Evolutionary conservation across 495 filamentous ascomycete genomes (phyloP).

Genomic region (Trichodelitschia bisporula): DNA sequence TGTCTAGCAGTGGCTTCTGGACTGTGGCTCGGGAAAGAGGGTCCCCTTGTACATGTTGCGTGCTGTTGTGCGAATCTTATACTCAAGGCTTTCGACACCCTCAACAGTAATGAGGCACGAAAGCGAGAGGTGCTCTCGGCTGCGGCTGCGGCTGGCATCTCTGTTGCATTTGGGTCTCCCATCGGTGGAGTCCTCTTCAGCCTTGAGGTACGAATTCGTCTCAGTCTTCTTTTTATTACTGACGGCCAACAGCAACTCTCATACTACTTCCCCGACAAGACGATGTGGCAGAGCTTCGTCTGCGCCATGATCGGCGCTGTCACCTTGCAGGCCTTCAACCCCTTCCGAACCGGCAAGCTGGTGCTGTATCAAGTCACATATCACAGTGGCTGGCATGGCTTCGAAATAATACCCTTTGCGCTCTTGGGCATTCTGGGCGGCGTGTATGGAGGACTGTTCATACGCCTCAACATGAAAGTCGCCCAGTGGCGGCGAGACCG

Average conservation of each 20-base stretch:
- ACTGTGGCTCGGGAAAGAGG: conserved; percentile 96
- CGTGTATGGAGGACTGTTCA: conserved; percentile 82
- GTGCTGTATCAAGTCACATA: conserved; percentile 95
- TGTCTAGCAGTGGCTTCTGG: conserved; percentile 88
- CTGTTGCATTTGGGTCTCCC: conserved; percentile 90
- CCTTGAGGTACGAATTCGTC: conserved; percentile 35
- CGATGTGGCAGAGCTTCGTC: conserved; percentile 99
- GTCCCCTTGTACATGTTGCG: conserved; percentile 87
- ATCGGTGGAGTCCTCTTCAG: conserved; percentile 93
- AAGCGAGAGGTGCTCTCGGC: conserved; percentile 92
- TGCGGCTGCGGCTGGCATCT: conserved; percentile 83
- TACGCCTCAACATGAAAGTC: conserved; percentile 76
- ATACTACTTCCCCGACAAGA: conserved; percentile 97
- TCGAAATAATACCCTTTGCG: conserved; percentile 76
- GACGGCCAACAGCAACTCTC: conserved; percentile 42
- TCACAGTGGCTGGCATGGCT: conserved; percentile 76
- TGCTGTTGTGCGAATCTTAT: conserved; percentile 94
- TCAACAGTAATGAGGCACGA: conserved; percentile 81
- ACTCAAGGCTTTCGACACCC: conserved; percentile 65
- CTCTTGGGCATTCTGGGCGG: conserved; percentile 76
- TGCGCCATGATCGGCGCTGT: conserved; percentile 96
- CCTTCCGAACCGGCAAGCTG: conserved; percentile 86
- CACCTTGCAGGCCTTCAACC: conserved; percentile 75
- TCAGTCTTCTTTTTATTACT: not conserved
- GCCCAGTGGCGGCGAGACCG: conserved; percentile 53